Conservation (phyloP, 805 yeast genomes). For the Saccharomyces kudriavzevii region DNA sequence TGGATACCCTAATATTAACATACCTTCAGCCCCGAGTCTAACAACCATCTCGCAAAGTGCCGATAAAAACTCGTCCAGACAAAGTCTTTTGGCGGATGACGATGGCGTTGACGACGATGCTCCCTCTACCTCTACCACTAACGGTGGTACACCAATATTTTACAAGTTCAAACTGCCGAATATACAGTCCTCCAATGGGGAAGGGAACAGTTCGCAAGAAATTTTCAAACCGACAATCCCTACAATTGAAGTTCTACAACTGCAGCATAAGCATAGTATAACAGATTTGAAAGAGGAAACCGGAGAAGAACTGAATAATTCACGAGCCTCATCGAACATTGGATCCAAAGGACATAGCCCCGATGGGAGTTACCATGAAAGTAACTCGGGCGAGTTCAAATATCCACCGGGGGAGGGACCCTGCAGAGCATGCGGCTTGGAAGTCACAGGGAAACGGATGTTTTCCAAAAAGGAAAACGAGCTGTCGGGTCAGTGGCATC, state of each 20-base stretch:
- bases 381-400: conserved; percentile 5
- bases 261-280: conserved; percentile 2
- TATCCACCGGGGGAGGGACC: conserved; percentile 65
- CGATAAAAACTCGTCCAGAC: neutral
- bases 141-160: conserved; percentile 19
- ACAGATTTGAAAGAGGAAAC: neutral
- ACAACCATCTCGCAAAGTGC: conserved; percentile 4
- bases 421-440: conserved; percentile 62
- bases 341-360: neutral
- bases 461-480: conserved; percentile 65
- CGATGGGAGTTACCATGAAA: neutral
- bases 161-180: conserved; percentile 13
- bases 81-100: neutral
- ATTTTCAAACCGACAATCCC: neutral
- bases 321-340: neutral
- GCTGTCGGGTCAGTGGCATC: conserved; percentile 79
- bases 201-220: neutral
- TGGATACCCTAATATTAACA: conserved; percentile 13
- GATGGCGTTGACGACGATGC: neutral
- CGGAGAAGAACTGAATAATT: neutral
- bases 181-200: neutral
- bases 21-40: conserved; percentile 3
- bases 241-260: conserved; percentile 3
- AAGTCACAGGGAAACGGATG: conserved; percentile 58
- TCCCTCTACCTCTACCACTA: conserved; percentile 4